Evolutionary conservation across 768 basidiomycete species (phyloP), one percentile per base, ranked within the genome.

Genomic region (Astraeus odoratus): DNA sequence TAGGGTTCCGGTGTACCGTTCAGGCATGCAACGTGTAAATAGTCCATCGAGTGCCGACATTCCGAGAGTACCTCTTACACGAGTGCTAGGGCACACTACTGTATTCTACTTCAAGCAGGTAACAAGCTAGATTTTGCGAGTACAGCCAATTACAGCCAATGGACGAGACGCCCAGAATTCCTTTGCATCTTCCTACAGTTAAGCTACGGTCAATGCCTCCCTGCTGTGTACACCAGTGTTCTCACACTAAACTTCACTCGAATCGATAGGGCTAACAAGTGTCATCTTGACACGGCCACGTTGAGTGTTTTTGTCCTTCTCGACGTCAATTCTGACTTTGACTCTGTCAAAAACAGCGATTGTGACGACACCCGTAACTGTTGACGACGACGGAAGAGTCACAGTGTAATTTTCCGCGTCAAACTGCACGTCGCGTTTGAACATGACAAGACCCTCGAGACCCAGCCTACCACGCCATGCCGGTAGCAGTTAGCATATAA

Each of bases 261-360:
- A 74, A 65, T 87, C 78, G 18, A 87, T 67, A 5, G 86, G 87
- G 41, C 75, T 67, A 9, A 81, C 70, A 23, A 92, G 71, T 5
- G 74, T 77, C 88, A 90, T 90, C 67, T 83, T 89, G 6, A 95
- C 91, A 51, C 81, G 81, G 8, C 89, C 91, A 49, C 92, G 71
- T 57, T 94, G 90, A 15, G 93, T 96, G 52, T 93, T 94, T 57
- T 77, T 85, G 57, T 96, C 95, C 72, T 92, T 96, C 64, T 95
- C 93, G 5, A 98, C 89, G 48, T 83, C 79, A 33, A 99, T 86
- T 52, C 80, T 76, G n/a, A 98, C 94, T 24, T 65, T 74, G 37
- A 97, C 89, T 65, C 93, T 92, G 69, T 96, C 93, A 58, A 99
- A 97, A 19, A 97, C 90, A 0, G 89, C 77, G 36, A 97, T 81